Evolutionary conservation across 1,284 basidiomycete genomes (phyloP).

Genomic region (Wallemia hederae): DNA sequence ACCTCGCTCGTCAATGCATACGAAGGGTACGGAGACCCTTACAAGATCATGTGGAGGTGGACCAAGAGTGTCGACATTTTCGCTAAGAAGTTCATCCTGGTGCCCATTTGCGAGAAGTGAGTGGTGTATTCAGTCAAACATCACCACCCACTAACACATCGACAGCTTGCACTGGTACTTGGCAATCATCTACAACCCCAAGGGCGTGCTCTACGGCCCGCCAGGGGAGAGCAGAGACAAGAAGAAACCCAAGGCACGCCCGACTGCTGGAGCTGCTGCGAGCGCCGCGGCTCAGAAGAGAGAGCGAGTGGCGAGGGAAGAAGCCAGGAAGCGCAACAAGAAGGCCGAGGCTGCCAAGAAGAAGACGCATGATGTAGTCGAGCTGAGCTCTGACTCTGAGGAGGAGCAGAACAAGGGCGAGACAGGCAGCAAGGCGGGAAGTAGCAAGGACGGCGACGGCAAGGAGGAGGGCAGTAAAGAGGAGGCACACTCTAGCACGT

Average conservation of each 20-base stretch:
- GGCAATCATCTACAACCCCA: slow-evolving; percentile 67
- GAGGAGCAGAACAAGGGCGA: not conserved
- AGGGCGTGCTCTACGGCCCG: slow-evolving; percentile 14
- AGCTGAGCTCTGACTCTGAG: not conserved
- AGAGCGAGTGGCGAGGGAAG: not conserved
- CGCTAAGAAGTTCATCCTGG: slow-evolving; percentile 62
- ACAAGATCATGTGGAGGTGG: slow-evolving; percentile 73
- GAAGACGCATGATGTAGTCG: not conserved
- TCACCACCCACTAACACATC: slow-evolving; percentile 1
- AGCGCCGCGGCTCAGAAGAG: not conserved
- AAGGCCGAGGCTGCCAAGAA: not conserved
- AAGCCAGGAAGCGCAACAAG: not conserved
- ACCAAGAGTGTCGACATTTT: slow-evolving; percentile 48
- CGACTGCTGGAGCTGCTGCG: not conserved
- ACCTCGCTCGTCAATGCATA: not conserved
- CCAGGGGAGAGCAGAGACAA: slow-evolving; percentile 9
- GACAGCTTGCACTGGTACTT: slow-evolving; percentile 83
- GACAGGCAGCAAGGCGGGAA: no score
- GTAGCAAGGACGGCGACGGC: not conserved
- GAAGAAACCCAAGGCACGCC: slow-evolving; percentile 2
- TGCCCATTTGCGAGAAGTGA: slow-evolving; percentile 89
- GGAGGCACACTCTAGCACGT: no score
- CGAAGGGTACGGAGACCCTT: slow-evolving; percentile 18
- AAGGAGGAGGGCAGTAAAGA: not conserved
- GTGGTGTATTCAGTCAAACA: slow-evolving; percentile 10